These are phyloP conservation scores for Pseudogymnoascus sp. DNA, from an alignment of 2,329 filamentous ascomycete genomes.

Conservation along the genomic window DNA sequence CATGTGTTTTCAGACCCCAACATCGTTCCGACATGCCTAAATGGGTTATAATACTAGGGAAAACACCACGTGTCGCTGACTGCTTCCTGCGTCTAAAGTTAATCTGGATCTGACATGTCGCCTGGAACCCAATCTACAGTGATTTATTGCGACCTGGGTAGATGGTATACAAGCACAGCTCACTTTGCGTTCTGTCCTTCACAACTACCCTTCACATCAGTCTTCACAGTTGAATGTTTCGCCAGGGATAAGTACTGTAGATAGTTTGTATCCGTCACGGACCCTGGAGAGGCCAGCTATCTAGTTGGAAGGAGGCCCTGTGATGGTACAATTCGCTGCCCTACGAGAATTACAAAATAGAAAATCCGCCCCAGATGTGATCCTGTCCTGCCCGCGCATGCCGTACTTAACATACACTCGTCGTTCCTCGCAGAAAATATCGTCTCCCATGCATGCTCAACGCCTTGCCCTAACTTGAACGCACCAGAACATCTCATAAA, in stretches of 20 bases:
- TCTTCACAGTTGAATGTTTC: not conserved
- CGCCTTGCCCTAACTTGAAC: conserved; percentile 5
- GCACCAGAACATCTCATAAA: conserved; percentile 4
- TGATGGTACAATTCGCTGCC: conserved; percentile 6
- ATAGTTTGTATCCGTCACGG: conserved; percentile 6
- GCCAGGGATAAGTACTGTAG: not conserved
- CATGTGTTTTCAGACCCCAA: not conserved
- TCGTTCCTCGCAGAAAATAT: conserved; percentile 3
- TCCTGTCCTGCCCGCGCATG: conserved; percentile 1
- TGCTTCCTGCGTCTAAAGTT: not conserved
- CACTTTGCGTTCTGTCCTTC: not conserved
- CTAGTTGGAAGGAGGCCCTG: conserved; percentile 7
- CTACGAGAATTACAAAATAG: conserved; percentile 5
- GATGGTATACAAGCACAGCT: too few species aligned
- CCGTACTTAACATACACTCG: not conserved
- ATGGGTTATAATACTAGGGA: not conserved
- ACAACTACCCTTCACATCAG: not conserved
- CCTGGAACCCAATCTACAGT: not conserved
- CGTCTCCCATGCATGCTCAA: conserved; percentile 3
- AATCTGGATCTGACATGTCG: conserved; percentile 5
- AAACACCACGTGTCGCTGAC: conserved; percentile 2
- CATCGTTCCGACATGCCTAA: not conserved
- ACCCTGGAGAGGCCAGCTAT: conserved; percentile 7
- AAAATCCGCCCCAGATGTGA: conserved; percentile 3
- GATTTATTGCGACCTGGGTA: not conserved